Percentiles rank a stretch among this genome's conserved stretches.
These are phyloP conservation scores for Malus sylvestris DNA, from an alignment of 306 rosid genomes.

Conservation along the genomic window DNA sequence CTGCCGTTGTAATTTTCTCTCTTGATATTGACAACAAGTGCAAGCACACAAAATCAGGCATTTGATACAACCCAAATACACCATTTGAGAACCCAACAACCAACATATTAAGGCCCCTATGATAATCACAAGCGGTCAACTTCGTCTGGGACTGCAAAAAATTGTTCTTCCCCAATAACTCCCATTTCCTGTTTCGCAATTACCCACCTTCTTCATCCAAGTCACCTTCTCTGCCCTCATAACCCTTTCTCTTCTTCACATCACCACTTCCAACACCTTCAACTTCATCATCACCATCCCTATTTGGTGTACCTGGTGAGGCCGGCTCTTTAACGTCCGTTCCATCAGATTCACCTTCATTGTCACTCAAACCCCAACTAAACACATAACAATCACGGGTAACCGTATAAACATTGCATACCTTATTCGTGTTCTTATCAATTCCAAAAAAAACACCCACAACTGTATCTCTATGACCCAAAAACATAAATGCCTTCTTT, in stretches of 20 bases:
- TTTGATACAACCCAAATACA: slow-evolving; percentile 74
- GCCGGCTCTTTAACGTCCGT: slow-evolving; percentile 37
- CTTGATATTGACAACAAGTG: slow-evolving; percentile 73
- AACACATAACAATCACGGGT: slow-evolving; percentile 61
- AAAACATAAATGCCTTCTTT: slow-evolving; percentile 52
- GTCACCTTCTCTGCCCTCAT: slow-evolving; percentile 19
- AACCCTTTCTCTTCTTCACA: slow-evolving; percentile 55
- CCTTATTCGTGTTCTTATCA: slow-evolving; percentile 51
- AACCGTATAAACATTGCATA: slow-evolving; percentile 57
- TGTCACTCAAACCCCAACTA: slow-evolving; percentile 50
- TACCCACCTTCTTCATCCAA: slow-evolving; percentile 41
- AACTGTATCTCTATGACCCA: slow-evolving; percentile 84
- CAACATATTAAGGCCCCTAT: slow-evolving; percentile 63
- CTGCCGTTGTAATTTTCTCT: slow-evolving; percentile 71
- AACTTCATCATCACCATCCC: slow-evolving; percentile 48
- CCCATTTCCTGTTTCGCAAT: slow-evolving; percentile 64
- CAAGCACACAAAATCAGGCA: slow-evolving; percentile 92
- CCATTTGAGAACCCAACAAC: slow-evolving; percentile 90
- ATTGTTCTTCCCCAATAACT: slow-evolving; percentile 65
- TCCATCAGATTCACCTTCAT: slow-evolving; percentile 16
- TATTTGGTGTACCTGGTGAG: slow-evolving; percentile 55
- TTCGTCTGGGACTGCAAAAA: slow-evolving; percentile 54
- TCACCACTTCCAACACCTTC: slow-evolving; percentile 23
- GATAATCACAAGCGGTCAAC: slow-evolving; percentile 74
- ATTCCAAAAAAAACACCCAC: slow-evolving; percentile 65